These are phyloP conservation scores for Pestalotiopsis sp. DNA, from an alignment of 2,329 filamentous ascomycete species.

Conservation along the genomic window DNA sequence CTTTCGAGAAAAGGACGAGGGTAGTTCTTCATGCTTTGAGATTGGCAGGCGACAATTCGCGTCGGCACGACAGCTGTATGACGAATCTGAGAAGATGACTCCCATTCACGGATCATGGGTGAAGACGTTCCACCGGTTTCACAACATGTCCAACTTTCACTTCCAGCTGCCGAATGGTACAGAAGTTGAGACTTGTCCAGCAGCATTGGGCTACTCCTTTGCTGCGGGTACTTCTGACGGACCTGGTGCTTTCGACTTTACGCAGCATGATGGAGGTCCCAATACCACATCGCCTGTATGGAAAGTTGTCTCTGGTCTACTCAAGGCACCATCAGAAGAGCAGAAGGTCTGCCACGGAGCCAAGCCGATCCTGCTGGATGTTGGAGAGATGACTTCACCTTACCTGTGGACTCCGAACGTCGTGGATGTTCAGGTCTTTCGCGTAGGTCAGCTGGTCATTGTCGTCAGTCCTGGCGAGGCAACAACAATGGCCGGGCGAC, in stretches of 20 bases:
- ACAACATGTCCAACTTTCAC: conserved; percentile 75
- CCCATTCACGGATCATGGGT: conserved; percentile 66
- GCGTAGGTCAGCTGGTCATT: conserved; percentile 82
- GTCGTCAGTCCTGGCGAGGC: conserved; percentile 86
- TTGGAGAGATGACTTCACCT: conserved; percentile 75
- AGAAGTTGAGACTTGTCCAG: conserved; percentile 74
- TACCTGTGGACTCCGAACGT: conserved; percentile 92
- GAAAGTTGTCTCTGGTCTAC: conserved; percentile 70
- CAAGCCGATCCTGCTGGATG: conserved; percentile 86
- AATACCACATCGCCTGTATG: conserved; percentile 71
- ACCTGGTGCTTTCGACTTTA: conserved; percentile 90
- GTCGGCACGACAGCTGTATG: conserved; percentile 44
- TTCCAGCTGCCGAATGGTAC: conserved; percentile 76
- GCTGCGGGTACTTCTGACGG: conserved; percentile 92
- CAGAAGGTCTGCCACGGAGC: conserved; percentile 77
- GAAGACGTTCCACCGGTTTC: conserved; percentile 82
- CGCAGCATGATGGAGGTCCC: conserved; percentile 78
- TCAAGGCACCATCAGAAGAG: conserved; percentile 69
- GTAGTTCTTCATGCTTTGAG: conserved; percentile 74
- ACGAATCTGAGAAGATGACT: conserved; percentile 46
- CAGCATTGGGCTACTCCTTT: conserved; percentile 88
- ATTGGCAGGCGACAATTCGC: conserved; percentile 73
- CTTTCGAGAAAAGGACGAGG: conserved; percentile 69
- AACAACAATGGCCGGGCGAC: conserved; percentile 87
- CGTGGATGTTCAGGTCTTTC: conserved; percentile 83